These are phyloP conservation scores for Phytopythium ostracodes DNA, from an alignment of 352 stramenopile species.

Conservation along the genomic window DNA sequence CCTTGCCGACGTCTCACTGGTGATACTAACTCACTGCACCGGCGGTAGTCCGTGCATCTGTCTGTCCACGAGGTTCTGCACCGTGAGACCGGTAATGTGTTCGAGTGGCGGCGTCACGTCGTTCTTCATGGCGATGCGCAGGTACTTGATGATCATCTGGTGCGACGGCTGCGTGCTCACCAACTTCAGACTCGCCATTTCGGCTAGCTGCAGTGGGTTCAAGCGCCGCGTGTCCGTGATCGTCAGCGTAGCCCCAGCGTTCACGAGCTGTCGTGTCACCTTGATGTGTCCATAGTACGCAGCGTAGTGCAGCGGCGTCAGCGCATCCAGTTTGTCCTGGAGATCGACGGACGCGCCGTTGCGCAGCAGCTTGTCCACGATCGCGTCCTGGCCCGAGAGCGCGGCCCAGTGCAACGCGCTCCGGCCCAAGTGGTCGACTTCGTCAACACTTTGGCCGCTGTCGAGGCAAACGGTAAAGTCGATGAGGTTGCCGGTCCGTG, in stretches of 20 bases:
- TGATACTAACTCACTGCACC: constrained; percentile 7
- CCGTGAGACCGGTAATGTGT: constrained; percentile 67
- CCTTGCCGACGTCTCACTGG: background rate
- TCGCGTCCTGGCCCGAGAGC: constrained; percentile 51
- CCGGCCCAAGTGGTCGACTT: constrained; percentile 59
- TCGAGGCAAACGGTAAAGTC: constrained; percentile 57
- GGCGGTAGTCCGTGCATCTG: constrained; percentile 53
- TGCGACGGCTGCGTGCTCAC: constrained; percentile 75
- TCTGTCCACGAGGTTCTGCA: constrained; percentile 55
- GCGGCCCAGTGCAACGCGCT: constrained; percentile 67
- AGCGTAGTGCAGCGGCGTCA: constrained; percentile 69
- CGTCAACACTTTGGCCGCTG: constrained; percentile 52
- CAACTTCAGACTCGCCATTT: constrained; percentile 76
- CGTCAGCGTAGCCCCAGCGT: constrained; percentile 47
- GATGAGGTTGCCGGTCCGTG: constrained; percentile 34
- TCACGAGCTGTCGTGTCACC: constrained; percentile 52
- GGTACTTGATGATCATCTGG: constrained; percentile 81
- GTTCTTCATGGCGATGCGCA: constrained; percentile 77
- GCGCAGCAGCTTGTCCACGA: constrained; percentile 51
- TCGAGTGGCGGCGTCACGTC: constrained; percentile 69
- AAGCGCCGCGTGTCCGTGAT: constrained; percentile 53
- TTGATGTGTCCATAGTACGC: constrained; percentile 78
- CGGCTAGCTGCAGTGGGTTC: constrained; percentile 63
- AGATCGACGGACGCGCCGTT: constrained; percentile 68
- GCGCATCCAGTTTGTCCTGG: constrained; percentile 43